Evolutionary conservation across 2,329 filamentous ascomycete species (phyloP).

Genomic region (Fusarium udum): DNA sequence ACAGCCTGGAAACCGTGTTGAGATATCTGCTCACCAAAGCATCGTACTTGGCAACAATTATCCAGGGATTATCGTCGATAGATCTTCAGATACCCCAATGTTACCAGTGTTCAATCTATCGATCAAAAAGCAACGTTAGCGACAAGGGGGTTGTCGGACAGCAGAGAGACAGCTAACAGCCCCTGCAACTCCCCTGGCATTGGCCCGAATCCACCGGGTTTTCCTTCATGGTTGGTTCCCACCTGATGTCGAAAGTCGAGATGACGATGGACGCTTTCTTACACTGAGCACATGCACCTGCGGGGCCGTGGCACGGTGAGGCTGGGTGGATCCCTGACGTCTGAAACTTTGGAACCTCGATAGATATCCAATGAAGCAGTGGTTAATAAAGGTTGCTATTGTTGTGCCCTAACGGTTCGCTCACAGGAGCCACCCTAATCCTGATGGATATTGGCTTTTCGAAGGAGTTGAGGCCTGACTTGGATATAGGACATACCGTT

Average conservation of each 20-base stretch:
- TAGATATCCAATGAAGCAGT: constrained; percentile 41
- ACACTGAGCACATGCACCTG: constrained; percentile 37
- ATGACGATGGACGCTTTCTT: constrained; percentile 38
- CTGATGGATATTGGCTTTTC: neutral
- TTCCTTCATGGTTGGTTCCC: constrained; percentile 29
- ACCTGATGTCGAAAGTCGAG: constrained; percentile 36
- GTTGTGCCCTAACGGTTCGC: constrained; percentile 45
- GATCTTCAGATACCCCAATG: constrained; percentile 22
- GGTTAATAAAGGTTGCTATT: constrained; percentile 30
- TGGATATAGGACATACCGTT: neutral
- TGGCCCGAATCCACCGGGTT: constrained; percentile 30
- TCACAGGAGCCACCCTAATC: constrained; percentile 35
- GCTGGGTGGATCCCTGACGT: constrained; percentile 41
- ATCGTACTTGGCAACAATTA: neutral
- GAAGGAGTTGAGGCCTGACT: neutral
- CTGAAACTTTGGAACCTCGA: constrained; percentile 34
- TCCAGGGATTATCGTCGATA: constrained; percentile 26
- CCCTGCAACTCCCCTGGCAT: constrained; percentile 21
- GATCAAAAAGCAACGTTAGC: constrained; percentile 35
- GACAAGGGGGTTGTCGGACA: constrained; percentile 31
- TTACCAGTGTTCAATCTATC: constrained; percentile 32
- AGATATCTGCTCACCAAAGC: constrained; percentile 1
- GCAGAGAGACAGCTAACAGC: constrained; percentile 8
- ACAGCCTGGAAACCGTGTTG: neutral
- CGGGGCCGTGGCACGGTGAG: constrained; percentile 42